A percentile compares a stretch with the other conserved stretches of the same genome.
Evolutionary conservation across 2,329 filamentous ascomycete genomes (phyloP).

Genomic region (Monosporascus sp.): DNA sequence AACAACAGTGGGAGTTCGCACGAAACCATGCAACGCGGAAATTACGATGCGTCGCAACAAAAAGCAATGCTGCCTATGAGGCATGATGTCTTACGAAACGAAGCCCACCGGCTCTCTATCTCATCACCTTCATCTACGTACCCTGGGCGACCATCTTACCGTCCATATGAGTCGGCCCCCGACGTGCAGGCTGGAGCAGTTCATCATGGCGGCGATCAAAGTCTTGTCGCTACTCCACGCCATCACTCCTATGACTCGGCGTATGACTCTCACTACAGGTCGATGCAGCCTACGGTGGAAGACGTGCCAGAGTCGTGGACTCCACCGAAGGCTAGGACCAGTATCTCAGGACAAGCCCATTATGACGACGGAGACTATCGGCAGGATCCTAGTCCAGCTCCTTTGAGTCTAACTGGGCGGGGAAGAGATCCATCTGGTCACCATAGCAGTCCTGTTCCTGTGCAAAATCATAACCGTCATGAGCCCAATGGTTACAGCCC

Average conservation of each 20-base stretch:
- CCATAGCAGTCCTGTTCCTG: slow-evolving; percentile 19
- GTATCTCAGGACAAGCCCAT: slow-evolving; percentile 19
- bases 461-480: slow-evolving; percentile 21
- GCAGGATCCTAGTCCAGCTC: slow-evolving; percentile 35
- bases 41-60: slow-evolving; percentile 35
- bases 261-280: slow-evolving; percentile 41
- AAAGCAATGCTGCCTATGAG: slow-evolving; percentile 46
- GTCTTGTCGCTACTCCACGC: slow-evolving; percentile 32
- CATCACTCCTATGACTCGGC: slow-evolving; percentile 47
- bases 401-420: slow-evolving; percentile 37
- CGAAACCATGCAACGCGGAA: slow-evolving; percentile 35
- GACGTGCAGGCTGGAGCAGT: slow-evolving; percentile 26
- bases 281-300: slow-evolving; percentile 59
- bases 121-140: slow-evolving; percentile 36
- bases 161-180: slow-evolving; percentile 43
- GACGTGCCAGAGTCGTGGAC: slow-evolving; percentile 53
- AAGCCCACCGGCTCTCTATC: slow-evolving; percentile 49
- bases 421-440: slow-evolving; percentile 27
- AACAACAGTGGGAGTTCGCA: slow-evolving; percentile 38
- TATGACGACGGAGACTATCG: slow-evolving; percentile 37
- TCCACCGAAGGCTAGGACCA: slow-evolving; percentile 21
- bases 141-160: slow-evolving; percentile 48
- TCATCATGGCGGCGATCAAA: slow-evolving; percentile 28
- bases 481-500: slow-evolving; percentile 23
- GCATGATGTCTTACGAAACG: slow-evolving; percentile 51